Conservation (phyloP, 306 rosid species). For the Prunus fruticosa region DNA sequence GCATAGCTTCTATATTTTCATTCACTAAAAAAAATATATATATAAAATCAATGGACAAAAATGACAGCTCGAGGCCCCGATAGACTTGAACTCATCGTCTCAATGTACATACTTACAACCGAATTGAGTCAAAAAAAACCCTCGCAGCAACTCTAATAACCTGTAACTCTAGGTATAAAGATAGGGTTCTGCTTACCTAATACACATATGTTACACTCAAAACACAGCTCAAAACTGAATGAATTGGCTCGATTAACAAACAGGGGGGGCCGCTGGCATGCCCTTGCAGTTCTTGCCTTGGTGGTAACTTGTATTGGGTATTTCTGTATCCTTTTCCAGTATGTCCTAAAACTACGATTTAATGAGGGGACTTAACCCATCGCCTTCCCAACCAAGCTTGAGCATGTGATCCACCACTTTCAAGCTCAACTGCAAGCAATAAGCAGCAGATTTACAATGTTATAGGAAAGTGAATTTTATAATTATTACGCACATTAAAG, state of each 20-base stretch:
- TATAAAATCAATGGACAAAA: conserved; percentile 30
- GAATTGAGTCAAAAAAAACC: conserved; percentile 23
- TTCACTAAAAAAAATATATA: conserved; percentile 10
- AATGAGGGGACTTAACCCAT: conserved; percentile 66
- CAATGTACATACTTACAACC: conserved; percentile 34
- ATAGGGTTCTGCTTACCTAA: conserved; percentile 29
- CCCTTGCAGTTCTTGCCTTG: conserved; percentile 34
- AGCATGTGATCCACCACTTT: conserved; percentile 97
- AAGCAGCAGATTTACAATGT: conserved; percentile 6
- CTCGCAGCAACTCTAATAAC: conserved; percentile 43
- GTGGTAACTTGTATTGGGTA: conserved; percentile 26
- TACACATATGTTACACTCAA: conserved; percentile 53
- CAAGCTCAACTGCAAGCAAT: conserved; percentile 87
- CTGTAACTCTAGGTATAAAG: conserved; percentile 24
- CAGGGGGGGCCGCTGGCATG: conserved; percentile 25
- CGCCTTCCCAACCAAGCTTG: conserved; percentile 98
- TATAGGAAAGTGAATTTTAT: not conserved
- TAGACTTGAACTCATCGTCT: conserved; percentile 27
- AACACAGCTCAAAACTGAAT: conserved; percentile 27
- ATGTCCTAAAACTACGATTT: conserved; percentile 53
- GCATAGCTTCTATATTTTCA: conserved; percentile 27
- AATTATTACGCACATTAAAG: not conserved
- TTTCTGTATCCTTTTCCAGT: conserved; percentile 18
- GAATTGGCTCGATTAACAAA: conserved; percentile 26
- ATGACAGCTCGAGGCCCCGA: conserved; percentile 36